These are phyloP conservation scores for Triticum timopheevii DNA, from an alignment of 176 grass and related monocot species.

Conservation along the genomic window DNA sequence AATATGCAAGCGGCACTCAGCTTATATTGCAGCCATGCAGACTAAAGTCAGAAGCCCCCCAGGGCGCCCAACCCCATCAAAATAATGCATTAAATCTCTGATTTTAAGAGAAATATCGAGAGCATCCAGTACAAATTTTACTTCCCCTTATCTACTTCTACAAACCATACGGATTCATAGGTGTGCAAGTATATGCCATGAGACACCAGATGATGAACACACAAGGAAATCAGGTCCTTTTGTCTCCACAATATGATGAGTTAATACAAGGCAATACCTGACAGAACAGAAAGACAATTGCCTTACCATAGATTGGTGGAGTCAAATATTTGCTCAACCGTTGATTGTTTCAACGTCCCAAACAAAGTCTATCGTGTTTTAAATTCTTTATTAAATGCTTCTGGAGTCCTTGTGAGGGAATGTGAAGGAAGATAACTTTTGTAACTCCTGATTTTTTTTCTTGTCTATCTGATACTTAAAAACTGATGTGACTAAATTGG, in stretches of 20 bases:
- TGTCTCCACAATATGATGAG: background rate
- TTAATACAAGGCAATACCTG: background rate
- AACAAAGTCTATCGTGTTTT: background rate
- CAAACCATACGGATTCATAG: background rate
- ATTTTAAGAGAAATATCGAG: background rate
- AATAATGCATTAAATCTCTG: background rate
- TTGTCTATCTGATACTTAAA: background rate
- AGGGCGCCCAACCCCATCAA: background rate
- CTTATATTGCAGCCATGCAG: background rate
- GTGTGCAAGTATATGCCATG: background rate
- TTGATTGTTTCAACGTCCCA: conserved; percentile 1
- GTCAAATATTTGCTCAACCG: background rate
- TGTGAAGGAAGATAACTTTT: background rate
- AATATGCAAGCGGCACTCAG: background rate
- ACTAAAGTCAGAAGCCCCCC: background rate
- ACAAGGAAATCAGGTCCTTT: conserved; percentile 7
- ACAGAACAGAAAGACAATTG: background rate
- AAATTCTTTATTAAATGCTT: background rate
- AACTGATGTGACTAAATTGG: background rate
- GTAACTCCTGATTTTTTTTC: background rate
- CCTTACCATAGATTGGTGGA: conserved; percentile 1
- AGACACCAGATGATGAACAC: background rate
- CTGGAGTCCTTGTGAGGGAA: background rate
- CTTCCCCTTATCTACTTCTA: background rate
- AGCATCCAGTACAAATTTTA: conserved; percentile 6